These are phyloP conservation scores for Porodaedalea pini DNA, from an alignment of 1,284 basidiomycete genomes.

Conservation along the genomic window DNA sequence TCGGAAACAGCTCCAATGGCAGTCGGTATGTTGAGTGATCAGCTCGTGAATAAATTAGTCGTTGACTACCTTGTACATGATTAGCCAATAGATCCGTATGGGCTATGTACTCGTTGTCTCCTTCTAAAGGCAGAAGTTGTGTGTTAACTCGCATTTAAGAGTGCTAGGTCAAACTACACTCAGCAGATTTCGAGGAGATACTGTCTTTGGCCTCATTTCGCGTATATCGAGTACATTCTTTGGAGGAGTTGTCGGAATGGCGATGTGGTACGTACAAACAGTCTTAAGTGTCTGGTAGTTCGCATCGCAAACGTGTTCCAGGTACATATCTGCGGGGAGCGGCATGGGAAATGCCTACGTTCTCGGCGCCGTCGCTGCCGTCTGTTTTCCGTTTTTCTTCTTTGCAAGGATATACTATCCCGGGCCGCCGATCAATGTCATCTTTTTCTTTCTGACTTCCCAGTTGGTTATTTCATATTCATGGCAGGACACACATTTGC, in stretches of 20 bases:
- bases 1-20: conserved; percentile 17
- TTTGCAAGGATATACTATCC: conserved; percentile 73
- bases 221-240: conserved; percentile 67
- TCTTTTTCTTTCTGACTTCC: conserved; percentile 69
- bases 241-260: conserved; percentile 65
- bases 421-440: conserved; percentile 64
- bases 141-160: no score
- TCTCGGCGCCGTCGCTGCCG: conserved; percentile 63
- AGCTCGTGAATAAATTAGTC: no score
- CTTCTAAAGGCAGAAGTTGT: conserved; percentile 6
- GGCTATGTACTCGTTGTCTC: conserved; percentile 31
- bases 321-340: conserved; percentile 70
- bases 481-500: conserved; percentile 57
- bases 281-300: conserved; percentile 15
- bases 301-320: conserved; percentile 32
- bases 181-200: conserved; percentile 73
- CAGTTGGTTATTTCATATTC: conserved; percentile 72
- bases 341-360: conserved; percentile 73
- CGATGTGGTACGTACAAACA: conserved; percentile 73
- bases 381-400: conserved; percentile 71
- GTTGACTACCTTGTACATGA: background rate
- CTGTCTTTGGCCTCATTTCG: conserved; percentile 62
- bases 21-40: conserved; percentile 19
- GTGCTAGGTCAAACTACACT: conserved; percentile 74
- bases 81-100: conserved; percentile 34